A percentile compares a stretch with the other conserved stretches of the same genome.
These are phyloP conservation scores for Colletotrichum incanum DNA, from an alignment of 2,329 filamentous ascomycete species.

Conservation along the genomic window DNA sequence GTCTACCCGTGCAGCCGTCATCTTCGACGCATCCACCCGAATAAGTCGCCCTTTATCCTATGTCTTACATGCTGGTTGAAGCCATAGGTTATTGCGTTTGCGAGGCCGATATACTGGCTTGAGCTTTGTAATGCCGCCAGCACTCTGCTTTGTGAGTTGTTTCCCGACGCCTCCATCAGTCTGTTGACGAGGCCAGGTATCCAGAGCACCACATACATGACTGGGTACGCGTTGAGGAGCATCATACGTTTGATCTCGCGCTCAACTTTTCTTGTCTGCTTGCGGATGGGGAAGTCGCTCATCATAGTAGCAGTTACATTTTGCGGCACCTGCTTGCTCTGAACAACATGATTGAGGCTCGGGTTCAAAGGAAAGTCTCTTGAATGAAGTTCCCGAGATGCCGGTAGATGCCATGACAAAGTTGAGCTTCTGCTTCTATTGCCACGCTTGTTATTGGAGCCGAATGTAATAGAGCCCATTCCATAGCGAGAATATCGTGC, in stretches of 20 bases:
- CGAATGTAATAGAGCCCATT: neutral
- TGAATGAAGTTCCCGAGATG: constrained; percentile 6
- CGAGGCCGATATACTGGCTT: constrained; percentile 56
- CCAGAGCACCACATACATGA: constrained; percentile 57
- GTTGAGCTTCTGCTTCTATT: constrained; percentile 25
- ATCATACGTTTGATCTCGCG: constrained; percentile 52
- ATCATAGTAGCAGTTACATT: constrained; percentile 33
- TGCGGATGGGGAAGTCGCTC: constrained; percentile 45
- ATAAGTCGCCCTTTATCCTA: constrained; percentile 37
- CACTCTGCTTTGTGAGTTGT: constrained; percentile 40
- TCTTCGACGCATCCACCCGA: constrained; percentile 27
- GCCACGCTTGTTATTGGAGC: neutral
- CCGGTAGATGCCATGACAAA: constrained; percentile 19
- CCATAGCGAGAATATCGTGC: constrained; percentile 13
- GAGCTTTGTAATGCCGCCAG: constrained; percentile 52
- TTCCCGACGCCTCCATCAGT: constrained; percentile 49
- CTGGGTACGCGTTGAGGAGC: constrained; percentile 56
- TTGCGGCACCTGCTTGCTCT: neutral
- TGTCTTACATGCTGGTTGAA: constrained; percentile 53
- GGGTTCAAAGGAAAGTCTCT: constrained; percentile 34
- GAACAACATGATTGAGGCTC: constrained; percentile 14
- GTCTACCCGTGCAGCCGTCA: neutral
- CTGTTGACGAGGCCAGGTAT: constrained; percentile 56
- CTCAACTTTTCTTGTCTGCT: constrained; percentile 44
- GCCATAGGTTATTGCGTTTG: constrained; percentile 57